Conservation (phyloP, 805 yeast species). For the Saccharomycopsis capsularis region DNA sequence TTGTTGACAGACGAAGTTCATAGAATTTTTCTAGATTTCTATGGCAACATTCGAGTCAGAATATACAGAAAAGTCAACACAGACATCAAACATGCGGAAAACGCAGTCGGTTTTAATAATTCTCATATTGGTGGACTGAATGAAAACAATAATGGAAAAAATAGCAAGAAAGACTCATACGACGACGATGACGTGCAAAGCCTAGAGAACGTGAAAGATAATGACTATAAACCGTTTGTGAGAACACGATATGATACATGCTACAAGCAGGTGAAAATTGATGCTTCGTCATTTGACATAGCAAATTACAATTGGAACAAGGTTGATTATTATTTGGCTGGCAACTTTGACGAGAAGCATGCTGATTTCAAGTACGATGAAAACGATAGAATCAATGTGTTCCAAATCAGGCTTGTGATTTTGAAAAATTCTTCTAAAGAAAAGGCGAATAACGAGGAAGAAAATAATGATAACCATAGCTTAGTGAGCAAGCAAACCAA, state of each 20-base stretch:
- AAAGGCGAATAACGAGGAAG: not conserved
- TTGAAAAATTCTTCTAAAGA: conserved; percentile 1
- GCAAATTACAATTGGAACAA: conserved; percentile 78
- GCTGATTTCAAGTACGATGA: conserved; percentile 39
- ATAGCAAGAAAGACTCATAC: not conserved
- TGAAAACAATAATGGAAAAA: not conserved
- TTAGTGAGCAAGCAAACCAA: not conserved
- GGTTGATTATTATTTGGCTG: conserved; percentile 86
- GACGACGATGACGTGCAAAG: conserved; percentile 7
- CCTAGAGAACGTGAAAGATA: not conserved
- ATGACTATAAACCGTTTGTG: conserved; percentile 44
- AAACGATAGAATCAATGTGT: conserved; percentile 41
- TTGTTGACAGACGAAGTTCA: conserved; percentile 81
- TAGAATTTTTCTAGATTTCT: conserved; percentile 65
- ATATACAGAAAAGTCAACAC: conserved; percentile 12
- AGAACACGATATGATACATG: conserved; percentile 72
- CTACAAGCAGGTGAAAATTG: conserved; percentile 52
- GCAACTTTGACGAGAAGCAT: conserved; percentile 55
- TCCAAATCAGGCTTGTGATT: conserved; percentile 75
- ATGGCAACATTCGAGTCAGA: conserved; percentile 71
- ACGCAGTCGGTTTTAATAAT: too few relatives aligned
- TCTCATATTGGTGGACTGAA: too few relatives aligned
- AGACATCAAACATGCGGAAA: too few relatives aligned
- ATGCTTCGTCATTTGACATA: conserved; percentile 47
- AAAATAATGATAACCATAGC: not conserved